Base-by-base conservation (phyloP, 148 eudicot genomes). In the Agrostemma githago region DNA sequence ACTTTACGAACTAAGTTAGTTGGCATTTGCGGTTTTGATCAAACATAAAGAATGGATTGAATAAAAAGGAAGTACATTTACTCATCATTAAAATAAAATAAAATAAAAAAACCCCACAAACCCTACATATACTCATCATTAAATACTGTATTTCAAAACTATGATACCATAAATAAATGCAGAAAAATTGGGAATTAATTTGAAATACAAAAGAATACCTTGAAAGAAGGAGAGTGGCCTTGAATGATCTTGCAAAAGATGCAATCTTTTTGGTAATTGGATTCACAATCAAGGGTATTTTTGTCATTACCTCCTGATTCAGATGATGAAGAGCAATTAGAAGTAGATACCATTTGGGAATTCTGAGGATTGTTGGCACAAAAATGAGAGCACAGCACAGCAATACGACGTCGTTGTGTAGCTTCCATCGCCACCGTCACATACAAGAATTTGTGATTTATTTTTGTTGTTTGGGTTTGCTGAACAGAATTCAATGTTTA, bases 151-250 rank as follows among this genome's bases (percentile, higher is more conserved):
- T n/a, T 10, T 2, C 38, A 26, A 8, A 12, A 44, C 16, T 26
- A 65, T 4, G 5, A 4, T 14, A 48, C 40, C 7, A 66, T 20
- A 11, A 57, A 38, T 5, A 34, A 42, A 65, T 12, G 6, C 41
- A 56, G 1, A 34, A 65, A 59, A 19, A 11, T 1, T 26, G 26
- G 11, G 21, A 7, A 8, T 10, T 2, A 71, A 6, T 14, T 37
- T 56, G 14, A 58, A 40, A 26, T 2, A 26, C 4, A 66, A 76
- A 26, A 26, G 34, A 1, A 26, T 26, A 93, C 98, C 97, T 91
- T 91, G n/a, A 88, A 79, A 83, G 97, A 89, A 41, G 94, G 91
- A 6, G 98, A 83, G 20, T 89, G 82, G 38, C 98, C 95, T 9
- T 68, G 72, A 77, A 86, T 76, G 84, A 93, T 88, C 74, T 75